Base-by-base conservation (phyloP, 169 alveolate genomes). In the Amoebophrya sp. region DNA sequence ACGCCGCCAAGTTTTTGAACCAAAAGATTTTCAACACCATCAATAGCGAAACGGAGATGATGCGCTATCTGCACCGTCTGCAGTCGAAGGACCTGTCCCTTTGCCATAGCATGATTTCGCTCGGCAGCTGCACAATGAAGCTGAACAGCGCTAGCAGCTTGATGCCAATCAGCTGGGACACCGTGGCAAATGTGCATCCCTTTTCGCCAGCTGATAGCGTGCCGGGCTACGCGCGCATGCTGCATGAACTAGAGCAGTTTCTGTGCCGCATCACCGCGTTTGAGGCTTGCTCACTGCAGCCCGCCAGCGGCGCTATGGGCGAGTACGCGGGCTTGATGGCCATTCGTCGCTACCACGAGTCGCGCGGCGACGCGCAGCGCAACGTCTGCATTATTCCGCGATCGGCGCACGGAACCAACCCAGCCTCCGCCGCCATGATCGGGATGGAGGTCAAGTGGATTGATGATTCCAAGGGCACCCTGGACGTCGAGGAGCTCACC, bases 351-450 rank as follows among this genome's bases (percentile, higher is more conserved):
- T 96, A 95, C 93, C 96, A 94, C 90, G 95, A 94, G 83, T 93
- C 95, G 41, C 93, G 92, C 40, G 96, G 96, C 12, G 93, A 96
- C 76, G 92, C 47, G 29, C 94, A 76, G 41, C 92, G 98, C 78
- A 94, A 94, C 92, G 94, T 96, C 90, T 97, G 98, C 94, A 93
- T 97, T 89, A 96, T 97, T 92, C 98, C 98, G 18, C 92, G 92
- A 41, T 95, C 97, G 39, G 98, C 98, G 29, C 98, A 97, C 91
- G 98, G 98, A 34, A 97, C 98, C 34, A 97, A 97, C 92, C 98
- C 98, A 41, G 98, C 98, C 39, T 90, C 96, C 53, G 98, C 98
- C 38, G 95, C 96, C 36, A 92, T 97, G 91, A 94, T 95, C 90
- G 97, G 97, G 90, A 94, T 96, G 96, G 95, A 92, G 92, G 92